Evolutionary conservation across 2,329 filamentous ascomycete species (phyloP).

Genomic region (Drechslera avenae): DNA sequence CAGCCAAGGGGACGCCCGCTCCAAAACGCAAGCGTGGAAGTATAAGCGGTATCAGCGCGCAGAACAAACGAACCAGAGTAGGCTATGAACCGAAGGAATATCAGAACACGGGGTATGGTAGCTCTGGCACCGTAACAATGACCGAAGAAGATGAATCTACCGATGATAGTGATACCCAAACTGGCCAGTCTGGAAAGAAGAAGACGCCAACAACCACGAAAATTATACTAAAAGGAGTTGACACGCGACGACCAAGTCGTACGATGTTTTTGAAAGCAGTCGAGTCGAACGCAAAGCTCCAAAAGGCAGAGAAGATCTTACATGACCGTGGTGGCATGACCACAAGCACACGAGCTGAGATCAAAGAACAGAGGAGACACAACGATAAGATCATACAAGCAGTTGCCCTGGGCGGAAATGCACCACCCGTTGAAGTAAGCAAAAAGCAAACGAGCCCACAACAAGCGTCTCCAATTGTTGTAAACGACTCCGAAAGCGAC

Average conservation of each 20-base stretch:
- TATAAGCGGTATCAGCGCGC: not conserved
- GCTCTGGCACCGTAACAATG: not conserved
- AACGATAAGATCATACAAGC: not conserved
- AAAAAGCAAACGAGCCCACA: not conserved
- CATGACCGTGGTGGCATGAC: no score
- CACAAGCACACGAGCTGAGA: not conserved
- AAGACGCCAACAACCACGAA: not conserved
- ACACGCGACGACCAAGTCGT: no score
- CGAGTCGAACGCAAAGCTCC: not conserved
- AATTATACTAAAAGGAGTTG: no score
- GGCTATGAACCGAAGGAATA: not conserved
- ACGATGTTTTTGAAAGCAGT: no score
- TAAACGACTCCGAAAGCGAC: no score
- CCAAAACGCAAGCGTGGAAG: not conserved
- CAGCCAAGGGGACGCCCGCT: not conserved
- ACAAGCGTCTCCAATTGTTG: not conserved
- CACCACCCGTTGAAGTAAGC: no score
- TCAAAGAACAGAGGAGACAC: not conserved
- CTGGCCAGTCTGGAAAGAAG: not conserved
- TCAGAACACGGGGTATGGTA: not conserved
- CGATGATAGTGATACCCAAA: not conserved
- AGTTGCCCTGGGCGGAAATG: not conserved
- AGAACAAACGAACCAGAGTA: not conserved
- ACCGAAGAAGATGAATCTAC: not conserved
- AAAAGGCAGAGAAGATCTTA: no score